Percentiles rank a stretch among this genome's conserved stretches.
phyloP scores from a whole-genome alignment of 73 alveolate species.

The Durusdinium trenchii region DNA sequence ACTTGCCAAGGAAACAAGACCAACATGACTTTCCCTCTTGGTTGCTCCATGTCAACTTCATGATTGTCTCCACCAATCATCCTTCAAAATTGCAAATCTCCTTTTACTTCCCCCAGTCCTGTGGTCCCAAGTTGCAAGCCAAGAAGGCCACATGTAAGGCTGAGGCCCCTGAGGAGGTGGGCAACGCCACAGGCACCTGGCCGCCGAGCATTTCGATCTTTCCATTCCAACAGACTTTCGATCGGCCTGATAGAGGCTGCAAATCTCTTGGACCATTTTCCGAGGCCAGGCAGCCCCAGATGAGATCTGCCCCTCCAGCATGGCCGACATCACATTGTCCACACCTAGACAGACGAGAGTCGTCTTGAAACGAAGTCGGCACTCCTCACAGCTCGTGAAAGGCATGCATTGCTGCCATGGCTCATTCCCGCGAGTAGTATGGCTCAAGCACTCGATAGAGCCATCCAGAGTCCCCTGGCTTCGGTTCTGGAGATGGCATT shows the following conservation, averaged over 20 bases:
- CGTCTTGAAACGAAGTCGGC: background rate
- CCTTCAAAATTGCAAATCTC: background rate
- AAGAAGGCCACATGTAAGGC: constrained; percentile 74
- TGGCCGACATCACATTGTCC: constrained; percentile 69
- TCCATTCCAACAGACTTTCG: background rate
- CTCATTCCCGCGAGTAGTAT: constrained; percentile 72
- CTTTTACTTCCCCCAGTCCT: constrained; percentile 17
- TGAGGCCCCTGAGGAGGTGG: constrained; percentile 91
- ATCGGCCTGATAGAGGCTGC: constrained; percentile 67
- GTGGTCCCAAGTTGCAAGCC: constrained; percentile 92
- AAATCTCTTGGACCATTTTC: constrained; percentile 67
- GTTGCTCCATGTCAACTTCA: background rate
- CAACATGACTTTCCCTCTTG: background rate
- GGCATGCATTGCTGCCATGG: constrained; percentile 6
- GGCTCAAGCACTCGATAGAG: constrained; percentile 88
- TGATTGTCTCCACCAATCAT: background rate
- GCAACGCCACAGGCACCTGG: constrained; percentile 76
- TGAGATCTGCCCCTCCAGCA: constrained; percentile 84
- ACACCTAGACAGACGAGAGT: background rate
- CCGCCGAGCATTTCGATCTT: background rate
- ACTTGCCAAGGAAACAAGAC: background rate
- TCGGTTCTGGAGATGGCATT: constrained; percentile 87
- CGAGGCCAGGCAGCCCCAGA: constrained; percentile 92
- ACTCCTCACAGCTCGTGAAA: background rate
- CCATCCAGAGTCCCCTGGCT: constrained; percentile 76